A percentile compares a stretch with the other conserved stretches of the same genome.
Conservation (phyloP, 2,329 filamentous ascomycete species). For the Cercospora beticola region DNA sequence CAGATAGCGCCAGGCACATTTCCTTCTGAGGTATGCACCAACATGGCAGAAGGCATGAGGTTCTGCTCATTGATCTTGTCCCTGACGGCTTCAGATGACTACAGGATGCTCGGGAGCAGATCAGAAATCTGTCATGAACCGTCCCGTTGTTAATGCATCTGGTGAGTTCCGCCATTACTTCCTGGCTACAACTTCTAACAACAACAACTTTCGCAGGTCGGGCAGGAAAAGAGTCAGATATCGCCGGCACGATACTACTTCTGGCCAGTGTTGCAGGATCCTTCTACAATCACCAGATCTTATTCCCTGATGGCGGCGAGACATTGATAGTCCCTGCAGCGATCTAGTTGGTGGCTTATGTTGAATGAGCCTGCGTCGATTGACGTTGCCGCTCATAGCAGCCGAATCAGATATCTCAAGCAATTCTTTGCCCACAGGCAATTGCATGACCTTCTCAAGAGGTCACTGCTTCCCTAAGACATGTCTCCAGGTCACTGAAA, state of each 20-base stretch:
- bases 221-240: background rate
- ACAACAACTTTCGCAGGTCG: background rate
- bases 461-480: background rate
- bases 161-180: background rate
- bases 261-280: background rate
- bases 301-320: background rate
- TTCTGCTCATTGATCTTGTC: background rate
- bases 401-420: too few species aligned
- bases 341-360: background rate
- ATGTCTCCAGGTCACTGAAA: background rate
- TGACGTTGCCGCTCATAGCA: too few species aligned
- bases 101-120: background rate
- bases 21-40: background rate
- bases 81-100: background rate
- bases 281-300: background rate
- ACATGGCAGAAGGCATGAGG: background rate
- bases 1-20: background rate
- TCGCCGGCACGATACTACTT: background rate
- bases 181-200: background rate
- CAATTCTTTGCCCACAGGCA: background rate
- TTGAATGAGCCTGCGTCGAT: background rate
- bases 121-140: background rate
- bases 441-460: background rate
- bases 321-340: background rate
- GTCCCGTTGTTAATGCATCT: background rate